A percentile compares a stretch with the other conserved stretches of the same genome.
Evolutionary conservation across 1,284 basidiomycete genomes (phyloP).

Genomic region (Puccinia horiana): DNA sequence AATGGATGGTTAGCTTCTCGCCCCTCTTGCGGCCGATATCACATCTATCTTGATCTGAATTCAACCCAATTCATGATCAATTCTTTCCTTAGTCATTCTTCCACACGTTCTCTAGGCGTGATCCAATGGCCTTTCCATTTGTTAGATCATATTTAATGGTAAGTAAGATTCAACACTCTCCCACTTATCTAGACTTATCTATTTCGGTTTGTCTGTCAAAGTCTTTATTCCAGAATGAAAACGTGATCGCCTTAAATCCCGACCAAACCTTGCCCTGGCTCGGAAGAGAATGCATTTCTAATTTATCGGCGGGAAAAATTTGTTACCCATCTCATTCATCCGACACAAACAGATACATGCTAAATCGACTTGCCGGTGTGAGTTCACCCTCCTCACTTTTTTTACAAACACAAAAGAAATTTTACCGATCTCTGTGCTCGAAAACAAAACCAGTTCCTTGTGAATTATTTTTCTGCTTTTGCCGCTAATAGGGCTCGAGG

Average conservation of each 20-base stretch:
- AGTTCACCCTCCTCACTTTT: neutral
- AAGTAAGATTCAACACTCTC: neutral
- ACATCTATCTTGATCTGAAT: neutral
- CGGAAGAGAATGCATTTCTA: conserved; percentile 18
- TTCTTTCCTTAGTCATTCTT: conserved; percentile 26
- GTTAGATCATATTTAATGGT: conserved; percentile 41
- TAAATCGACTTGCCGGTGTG: conserved; percentile 30
- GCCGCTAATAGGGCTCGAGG: conserved; percentile 41
- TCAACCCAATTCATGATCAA: neutral
- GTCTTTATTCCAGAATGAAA: conserved; percentile 38
- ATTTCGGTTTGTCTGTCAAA: neutral
- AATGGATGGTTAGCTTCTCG: conserved; percentile 34
- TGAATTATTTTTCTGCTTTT: conserved; percentile 38
- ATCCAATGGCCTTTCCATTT: conserved; percentile 21
- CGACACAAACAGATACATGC: conserved; percentile 2
- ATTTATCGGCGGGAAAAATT: conserved; percentile 13
- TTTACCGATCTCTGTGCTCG: neutral
- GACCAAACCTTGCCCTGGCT: conserved; percentile 30
- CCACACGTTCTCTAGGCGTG: conserved; percentile 23
- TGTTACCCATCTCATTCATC: conserved; percentile 14
- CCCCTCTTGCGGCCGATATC: neutral
- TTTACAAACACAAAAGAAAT: neutral
- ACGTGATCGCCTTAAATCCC: conserved; percentile 29
- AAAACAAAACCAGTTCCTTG: conserved; percentile 19
- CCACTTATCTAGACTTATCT: neutral